Evolutionary conservation across 2,329 filamentous ascomycete species (phyloP), one percentile per base, ranked within the genome.

Genomic region (Bipolaris victoriae): DNA sequence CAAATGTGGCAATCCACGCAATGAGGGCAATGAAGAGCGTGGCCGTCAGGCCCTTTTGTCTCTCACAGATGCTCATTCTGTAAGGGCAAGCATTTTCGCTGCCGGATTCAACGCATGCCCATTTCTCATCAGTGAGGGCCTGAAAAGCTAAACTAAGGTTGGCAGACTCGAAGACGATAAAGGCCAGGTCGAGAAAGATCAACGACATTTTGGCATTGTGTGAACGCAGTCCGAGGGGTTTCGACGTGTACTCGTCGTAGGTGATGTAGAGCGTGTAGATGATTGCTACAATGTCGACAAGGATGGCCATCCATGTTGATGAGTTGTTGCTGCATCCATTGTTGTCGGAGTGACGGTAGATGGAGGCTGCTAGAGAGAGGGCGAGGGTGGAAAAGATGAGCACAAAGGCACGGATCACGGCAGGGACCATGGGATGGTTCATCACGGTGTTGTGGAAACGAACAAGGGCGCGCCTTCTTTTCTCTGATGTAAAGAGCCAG

Each of bases 81-180:
- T 73, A 75, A 5, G 58, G 56, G 61, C 70, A 77, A 2, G 48
- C 20, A 10, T 56, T 37, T 0, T 44, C 40, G 1, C 56, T 31
- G 37, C 53, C 47, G 2, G 60, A 58, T 16, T 72, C 63, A 24
- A 61, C 74, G 64, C 81, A 83, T 7, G 79, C 79, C 73, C 87
- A 88, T 39, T 82, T 81, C 29, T 82, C 79, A 65, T 89, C 85
- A 5, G 82, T 88, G 52, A 97, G 80, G 7, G 91, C 90, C 72
- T 91, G 90, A 74, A 97, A 97, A 1, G 94, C 93, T 62, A 99
- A 81, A 39, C 91, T 90, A 24, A 96, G 85, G 78, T 97, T 98
- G 49, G 93, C 92, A 3, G 93, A 92, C 76, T 97, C 94, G 80
- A 99, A 97, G 40, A 98, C 93, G 70, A 99, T 97, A 75, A 99